Evolutionary conservation across 2,329 filamentous ascomycete genomes (phyloP).

Genomic region (Epichloe coenophiala): DNA sequence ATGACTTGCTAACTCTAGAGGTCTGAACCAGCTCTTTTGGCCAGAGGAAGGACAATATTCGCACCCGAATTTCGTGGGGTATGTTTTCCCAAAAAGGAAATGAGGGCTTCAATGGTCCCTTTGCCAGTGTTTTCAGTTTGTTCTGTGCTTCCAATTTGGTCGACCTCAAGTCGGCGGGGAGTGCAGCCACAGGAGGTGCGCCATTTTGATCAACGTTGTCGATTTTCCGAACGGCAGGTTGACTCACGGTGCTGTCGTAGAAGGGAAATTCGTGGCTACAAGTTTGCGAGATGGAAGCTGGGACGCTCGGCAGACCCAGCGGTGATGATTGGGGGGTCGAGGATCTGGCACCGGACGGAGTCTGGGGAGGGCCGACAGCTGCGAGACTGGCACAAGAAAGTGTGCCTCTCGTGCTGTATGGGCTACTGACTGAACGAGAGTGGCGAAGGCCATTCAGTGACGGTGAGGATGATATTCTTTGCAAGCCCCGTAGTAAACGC

Average conservation of each 20-base stretch:
- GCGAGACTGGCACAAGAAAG: conserved; percentile 43
- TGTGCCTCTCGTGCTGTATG: conserved; percentile 42
- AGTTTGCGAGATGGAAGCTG: conserved; percentile 25
- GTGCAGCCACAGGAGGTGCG: conserved; percentile 36
- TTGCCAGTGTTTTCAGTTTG: conserved; percentile 9
- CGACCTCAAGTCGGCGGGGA: conserved; percentile 51
- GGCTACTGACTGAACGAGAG: conserved; percentile 52
- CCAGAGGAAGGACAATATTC: conserved; percentile 61
- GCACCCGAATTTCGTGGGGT: conserved; percentile 69
- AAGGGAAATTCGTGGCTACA: conserved; percentile 27
- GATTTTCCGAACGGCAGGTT: conserved; percentile 41
- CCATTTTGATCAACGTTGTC: conserved; percentile 30
- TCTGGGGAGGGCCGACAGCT: conserved; percentile 19
- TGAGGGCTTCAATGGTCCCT: conserved; percentile 18
- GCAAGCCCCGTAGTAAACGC: conserved; percentile 58
- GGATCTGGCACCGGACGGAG: conserved; percentile 15
- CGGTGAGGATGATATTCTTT: conserved; percentile 71
- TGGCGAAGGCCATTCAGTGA: conserved; percentile 53
- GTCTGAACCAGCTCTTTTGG: conserved; percentile 71
- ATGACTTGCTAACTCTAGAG: conserved; percentile 65
- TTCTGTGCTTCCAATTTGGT: conserved; percentile 17
- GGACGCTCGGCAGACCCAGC: conserved; percentile 21
- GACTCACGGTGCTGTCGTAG: conserved; percentile 30
- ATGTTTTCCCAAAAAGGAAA: conserved; percentile 67
- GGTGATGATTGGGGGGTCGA: conserved; percentile 27